phyloP scores from a whole-genome alignment of 176 grass and related monocot genomes.

The Cenchrus americanus region DNA sequence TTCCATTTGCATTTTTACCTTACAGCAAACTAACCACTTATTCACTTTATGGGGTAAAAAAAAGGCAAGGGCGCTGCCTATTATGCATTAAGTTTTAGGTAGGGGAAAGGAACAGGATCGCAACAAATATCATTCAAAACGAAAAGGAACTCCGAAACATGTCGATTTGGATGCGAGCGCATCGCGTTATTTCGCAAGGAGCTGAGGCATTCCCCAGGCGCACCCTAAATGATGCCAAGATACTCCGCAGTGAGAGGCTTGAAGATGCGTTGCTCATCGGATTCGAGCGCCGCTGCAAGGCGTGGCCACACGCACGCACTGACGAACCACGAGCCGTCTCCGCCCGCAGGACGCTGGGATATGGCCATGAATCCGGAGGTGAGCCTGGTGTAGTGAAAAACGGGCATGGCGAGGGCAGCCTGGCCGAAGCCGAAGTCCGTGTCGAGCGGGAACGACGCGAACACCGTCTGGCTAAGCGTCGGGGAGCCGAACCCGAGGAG shows the following conservation, averaged over 20 bases:
- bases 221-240: background rate
- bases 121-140: too few relatives aligned
- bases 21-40: too few relatives aligned
- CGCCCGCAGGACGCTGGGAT: background rate
- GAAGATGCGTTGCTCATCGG: background rate
- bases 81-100: too few relatives aligned
- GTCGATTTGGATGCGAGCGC: too few relatives aligned
- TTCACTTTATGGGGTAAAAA: too few relatives aligned
- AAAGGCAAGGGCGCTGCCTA: too few relatives aligned
- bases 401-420: background rate
- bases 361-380: background rate
- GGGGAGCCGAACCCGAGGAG: background rate
- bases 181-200: too few relatives aligned
- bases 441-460: background rate
- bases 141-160: too few relatives aligned
- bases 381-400: background rate
- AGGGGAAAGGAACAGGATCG: too few relatives aligned
- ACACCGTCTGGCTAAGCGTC: background rate
- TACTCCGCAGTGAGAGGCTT: background rate
- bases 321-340: background rate
- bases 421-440: background rate
- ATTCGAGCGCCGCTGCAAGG: background rate
- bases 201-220: too few relatives aligned
- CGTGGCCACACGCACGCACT: background rate
- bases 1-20: too few relatives aligned